Conservation (phyloP, 2,329 filamentous ascomycete species). For the Alternaria sp. region DNA sequence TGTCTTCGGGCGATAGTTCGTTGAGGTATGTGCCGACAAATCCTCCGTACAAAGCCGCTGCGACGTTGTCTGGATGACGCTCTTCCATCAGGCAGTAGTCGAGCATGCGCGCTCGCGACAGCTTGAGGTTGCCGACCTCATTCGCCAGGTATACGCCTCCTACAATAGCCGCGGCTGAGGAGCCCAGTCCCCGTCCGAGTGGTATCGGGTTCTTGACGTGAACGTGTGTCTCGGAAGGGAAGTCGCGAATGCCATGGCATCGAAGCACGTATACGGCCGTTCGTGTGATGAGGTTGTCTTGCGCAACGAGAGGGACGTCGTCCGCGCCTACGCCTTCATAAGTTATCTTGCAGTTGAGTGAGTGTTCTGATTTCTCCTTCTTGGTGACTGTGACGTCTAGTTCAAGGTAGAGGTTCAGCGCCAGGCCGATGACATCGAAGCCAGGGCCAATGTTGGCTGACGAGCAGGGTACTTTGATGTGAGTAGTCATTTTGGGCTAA, state of each 20-base stretch:
- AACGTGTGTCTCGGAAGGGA: constrained; percentile 84
- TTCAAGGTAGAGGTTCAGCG: constrained; percentile 92
- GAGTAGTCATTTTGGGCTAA: constrained; percentile 50
- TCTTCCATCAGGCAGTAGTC: constrained; percentile 98
- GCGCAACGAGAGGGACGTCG: constrained; percentile 83
- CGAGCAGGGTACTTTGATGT: constrained; percentile 88
- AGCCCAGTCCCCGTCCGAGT: constrained; percentile 90
- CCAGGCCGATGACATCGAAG: constrained; percentile 97
- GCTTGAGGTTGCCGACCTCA: constrained; percentile 80
- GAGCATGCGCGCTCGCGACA: constrained; percentile 83
- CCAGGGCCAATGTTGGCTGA: constrained; percentile 97
- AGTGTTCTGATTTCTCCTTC: constrained; percentile 62
- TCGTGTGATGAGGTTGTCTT: constrained; percentile 90
- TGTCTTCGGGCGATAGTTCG: constrained; percentile 87
- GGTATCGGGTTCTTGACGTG: constrained; percentile 97
- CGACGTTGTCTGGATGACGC: constrained; percentile 68
- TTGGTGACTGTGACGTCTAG: constrained; percentile 77
- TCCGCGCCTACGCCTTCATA: constrained; percentile 86
- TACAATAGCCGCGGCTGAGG: constrained; percentile 93
- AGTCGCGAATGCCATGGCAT: constrained; percentile 86
- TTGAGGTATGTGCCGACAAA: constrained; percentile 98
- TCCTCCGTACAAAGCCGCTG: constrained; percentile 92
- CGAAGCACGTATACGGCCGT: constrained; percentile 94
- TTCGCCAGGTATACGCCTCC: constrained; percentile 94
- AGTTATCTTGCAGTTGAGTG: constrained; percentile 86